Evolutionary conservation across 495 filamentous ascomycete genomes (phyloP), one percentile per base, ranked within the genome.

Genomic region (Aspergillus sparsus): DNA sequence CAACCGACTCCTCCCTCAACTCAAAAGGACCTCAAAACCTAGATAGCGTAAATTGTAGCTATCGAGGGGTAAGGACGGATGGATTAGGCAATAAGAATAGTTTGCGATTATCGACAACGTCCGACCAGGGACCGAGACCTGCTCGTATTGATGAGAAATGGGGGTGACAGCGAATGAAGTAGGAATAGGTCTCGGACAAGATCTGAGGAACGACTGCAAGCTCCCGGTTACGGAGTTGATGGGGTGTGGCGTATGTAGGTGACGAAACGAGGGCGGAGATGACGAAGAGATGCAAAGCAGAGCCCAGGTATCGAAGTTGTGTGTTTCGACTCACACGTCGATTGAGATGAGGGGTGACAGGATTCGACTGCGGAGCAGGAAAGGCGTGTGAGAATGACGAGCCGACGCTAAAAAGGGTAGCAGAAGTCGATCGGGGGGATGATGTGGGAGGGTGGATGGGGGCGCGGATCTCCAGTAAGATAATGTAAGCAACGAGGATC

Each of bases 391-490:
- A 69, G 64, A 64, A 50, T 60, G 64, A 67, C 57, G 62, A 69
- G 62, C 62, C 55, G 67, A 69, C 62, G 67, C 65, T 67, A 67
- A 69, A 57, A 67, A 66, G 63, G 64, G 59, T 65, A 61, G 58
- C 60, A 60, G 58, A 66, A 60, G 63, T 55, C 62, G 65, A 65
- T 66, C 57, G 67, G 62, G 60, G 60, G 66, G 57, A 64, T 64
- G 67, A 66, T 64, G 59, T 64, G 63, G 66, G 63, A 66, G 58
- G 59, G 62, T 62, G 62, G 62, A 65, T 63, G 59, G 57, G 53
- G 52, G 58, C 49, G 57, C 65, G 65, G 65, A 65, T 68, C 62
- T 65, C 58, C 50, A 64, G 59, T 54, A 37, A 68, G 66, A 68
- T 65, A 68, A 68, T 68, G 62, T 68, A 68, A 68, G 62, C 66